Percentiles rank a stretch among this genome's conserved stretches.
Conservation (phyloP, 148 eudicot species). For the Silene latifolia region DNA sequence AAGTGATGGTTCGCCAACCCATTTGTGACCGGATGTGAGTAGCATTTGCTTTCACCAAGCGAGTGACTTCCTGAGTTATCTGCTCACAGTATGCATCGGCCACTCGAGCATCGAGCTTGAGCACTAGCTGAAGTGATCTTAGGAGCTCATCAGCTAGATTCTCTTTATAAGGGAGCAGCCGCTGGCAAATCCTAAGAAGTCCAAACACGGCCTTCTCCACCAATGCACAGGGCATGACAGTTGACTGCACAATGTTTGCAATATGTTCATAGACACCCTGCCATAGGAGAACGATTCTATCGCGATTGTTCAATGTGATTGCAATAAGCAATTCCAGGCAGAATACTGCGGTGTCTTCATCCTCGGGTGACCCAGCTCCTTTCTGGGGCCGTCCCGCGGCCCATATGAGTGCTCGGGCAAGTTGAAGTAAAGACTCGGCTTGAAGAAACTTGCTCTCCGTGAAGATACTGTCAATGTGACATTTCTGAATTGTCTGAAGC, state of each 20-base stretch:
- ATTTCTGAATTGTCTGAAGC: conserved; percentile 78
- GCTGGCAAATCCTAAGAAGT: conserved; percentile 72
- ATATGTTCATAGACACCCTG: conserved; percentile 85
- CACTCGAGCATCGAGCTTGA: conserved; percentile 85
- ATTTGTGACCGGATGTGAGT: conserved; percentile 72
- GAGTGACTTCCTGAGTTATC: conserved; percentile 85
- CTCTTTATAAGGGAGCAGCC: conserved; percentile 83
- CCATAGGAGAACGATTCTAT: conserved; percentile 90
- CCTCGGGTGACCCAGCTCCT: conserved; percentile 60
- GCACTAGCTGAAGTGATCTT: conserved; percentile 75
- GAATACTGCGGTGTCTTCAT: conserved; percentile 83
- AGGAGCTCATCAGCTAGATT: conserved; percentile 85
- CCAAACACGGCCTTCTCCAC: conserved; percentile 86
- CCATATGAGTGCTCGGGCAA: conserved; percentile 70
- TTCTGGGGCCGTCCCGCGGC: conserved; percentile 72
- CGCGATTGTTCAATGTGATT: conserved; percentile 81
- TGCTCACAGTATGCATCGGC: conserved; percentile 91
- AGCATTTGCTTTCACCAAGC: conserved; percentile 79
- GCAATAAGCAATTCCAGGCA: conserved; percentile 84
- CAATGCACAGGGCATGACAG: conserved; percentile 66
- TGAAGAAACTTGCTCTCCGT: conserved; percentile 95
- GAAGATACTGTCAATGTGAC: conserved; percentile 82
- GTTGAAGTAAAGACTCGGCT: conserved; percentile 84
- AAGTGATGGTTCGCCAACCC: conserved; percentile 85
- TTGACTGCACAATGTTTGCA: conserved; percentile 61